These are phyloP conservation scores for Cladosporium sp. DNA, from an alignment of 2,329 filamentous ascomycete genomes.

Conservation along the genomic window DNA sequence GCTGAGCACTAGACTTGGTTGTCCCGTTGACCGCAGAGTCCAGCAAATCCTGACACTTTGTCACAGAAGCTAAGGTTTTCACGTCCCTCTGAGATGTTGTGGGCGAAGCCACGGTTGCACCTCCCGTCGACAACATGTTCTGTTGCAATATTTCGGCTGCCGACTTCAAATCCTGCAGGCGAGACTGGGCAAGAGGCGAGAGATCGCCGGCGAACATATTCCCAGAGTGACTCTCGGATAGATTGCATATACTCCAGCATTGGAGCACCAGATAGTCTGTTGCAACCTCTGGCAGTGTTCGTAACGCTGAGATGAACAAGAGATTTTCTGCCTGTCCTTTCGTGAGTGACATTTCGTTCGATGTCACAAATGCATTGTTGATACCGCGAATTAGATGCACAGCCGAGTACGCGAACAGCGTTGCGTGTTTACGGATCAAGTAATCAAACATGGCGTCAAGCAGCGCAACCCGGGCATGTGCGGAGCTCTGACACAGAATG, in stretches of 20 bases:
- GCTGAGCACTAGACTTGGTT: not conserved
- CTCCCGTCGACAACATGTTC: not conserved
- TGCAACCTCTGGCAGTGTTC: conserved; percentile 41
- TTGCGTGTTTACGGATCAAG: conserved; percentile 26
- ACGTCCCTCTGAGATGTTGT: conserved; percentile 24
- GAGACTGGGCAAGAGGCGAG: not conserved
- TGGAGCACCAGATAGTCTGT: conserved; percentile 35
- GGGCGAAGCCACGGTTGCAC: not conserved
- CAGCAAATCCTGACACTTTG: conserved; percentile 20
- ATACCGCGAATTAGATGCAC: conserved; percentile 43
- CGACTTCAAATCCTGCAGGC: not conserved
- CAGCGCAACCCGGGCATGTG: conserved; percentile 14
- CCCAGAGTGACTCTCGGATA: not conserved
- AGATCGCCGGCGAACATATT: not conserved
- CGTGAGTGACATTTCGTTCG: conserved; percentile 17
- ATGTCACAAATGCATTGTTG: conserved; percentile 28
- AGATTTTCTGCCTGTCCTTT: conserved; percentile 31
- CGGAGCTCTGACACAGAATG: conserved; percentile 26
- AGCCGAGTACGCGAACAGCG: conserved; percentile 39
- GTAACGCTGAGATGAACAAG: conserved; percentile 32
- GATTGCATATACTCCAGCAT: conserved; percentile 24
- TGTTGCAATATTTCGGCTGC: not conserved
- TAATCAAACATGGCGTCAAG: conserved; percentile 30
- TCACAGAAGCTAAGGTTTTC: conserved; percentile 20
- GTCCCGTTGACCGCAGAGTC: not conserved